A percentile compares a stretch with the other conserved stretches of the same genome.
Evolutionary conservation across 2,329 filamentous ascomycete species (phyloP).

Genomic region (Cladophialophora carrionii): DNA sequence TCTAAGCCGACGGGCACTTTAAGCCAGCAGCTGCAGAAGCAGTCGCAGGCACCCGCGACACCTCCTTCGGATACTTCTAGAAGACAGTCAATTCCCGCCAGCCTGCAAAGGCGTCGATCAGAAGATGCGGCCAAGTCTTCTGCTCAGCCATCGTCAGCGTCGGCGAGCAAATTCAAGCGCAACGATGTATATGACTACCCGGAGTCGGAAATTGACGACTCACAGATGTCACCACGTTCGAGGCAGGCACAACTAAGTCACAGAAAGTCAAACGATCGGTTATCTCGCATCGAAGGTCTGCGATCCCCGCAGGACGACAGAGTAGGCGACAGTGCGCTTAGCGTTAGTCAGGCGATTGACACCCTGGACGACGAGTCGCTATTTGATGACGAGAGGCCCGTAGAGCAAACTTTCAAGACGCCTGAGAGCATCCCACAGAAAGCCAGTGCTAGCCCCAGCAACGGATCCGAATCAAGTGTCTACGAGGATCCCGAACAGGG

Average conservation of each 20-base stretch:
- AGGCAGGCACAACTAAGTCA: slow-evolving; percentile 22
- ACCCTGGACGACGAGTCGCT: slow-evolving; percentile 25
- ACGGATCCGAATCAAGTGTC: slow-evolving; percentile 17
- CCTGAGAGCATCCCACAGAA: background rate
- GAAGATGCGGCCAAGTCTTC: slow-evolving; percentile 6
- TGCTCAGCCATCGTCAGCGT: slow-evolving; percentile 21
- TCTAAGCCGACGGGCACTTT: background rate
- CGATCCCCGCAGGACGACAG: slow-evolving; percentile 16
- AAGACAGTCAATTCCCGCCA: slow-evolving; percentile 16
- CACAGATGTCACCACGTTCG: slow-evolving; percentile 38
- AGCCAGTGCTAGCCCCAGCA: background rate
- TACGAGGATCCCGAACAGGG: slow-evolving; percentile 22
- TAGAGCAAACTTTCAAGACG: background rate
- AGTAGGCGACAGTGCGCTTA: slow-evolving; percentile 15
- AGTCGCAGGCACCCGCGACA: slow-evolving; percentile 17
- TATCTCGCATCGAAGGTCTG: slow-evolving; percentile 19
- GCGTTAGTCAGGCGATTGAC: slow-evolving; percentile 20
- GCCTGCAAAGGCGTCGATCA: slow-evolving; percentile 3
- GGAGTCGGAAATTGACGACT: slow-evolving; percentile 38
- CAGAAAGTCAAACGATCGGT: slow-evolving; percentile 17
- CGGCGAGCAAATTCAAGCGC: slow-evolving; percentile 35
- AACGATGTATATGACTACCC: slow-evolving; percentile 32
- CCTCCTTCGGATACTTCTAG: slow-evolving; percentile 17
- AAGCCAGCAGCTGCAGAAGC: background rate
- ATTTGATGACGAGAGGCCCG: slow-evolving; percentile 18